These are phyloP conservation scores for Mucor piriformis DNA, from an alignment of 371 early-diverging fungal genomes.

Conservation along the genomic window DNA sequence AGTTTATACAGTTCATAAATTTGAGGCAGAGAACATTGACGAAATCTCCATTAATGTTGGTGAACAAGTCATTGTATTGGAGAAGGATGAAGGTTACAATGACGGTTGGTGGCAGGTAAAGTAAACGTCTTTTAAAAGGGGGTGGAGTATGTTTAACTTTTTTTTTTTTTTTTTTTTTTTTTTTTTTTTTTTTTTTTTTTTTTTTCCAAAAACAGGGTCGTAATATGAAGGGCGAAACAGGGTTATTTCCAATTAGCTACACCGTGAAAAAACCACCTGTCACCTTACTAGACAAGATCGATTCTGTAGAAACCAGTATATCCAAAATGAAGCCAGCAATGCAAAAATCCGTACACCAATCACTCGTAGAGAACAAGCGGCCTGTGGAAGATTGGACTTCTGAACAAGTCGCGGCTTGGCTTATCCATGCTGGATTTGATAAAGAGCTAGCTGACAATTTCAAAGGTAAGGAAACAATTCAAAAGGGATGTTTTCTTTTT, in stretches of 20 bases:
- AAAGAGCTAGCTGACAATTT: conserved; percentile 53
- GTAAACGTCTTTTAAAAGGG: not conserved
- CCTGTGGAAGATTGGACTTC: conserved; percentile 50
- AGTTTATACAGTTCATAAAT: conserved; percentile 65
- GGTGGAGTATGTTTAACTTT: too few species aligned
- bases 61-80: conserved; percentile 14
- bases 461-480: conserved; percentile 45
- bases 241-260: conserved; percentile 66
- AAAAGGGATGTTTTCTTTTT: not conserved
- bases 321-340: conserved; percentile 26
- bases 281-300: conserved; percentile 32
- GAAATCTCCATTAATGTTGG: conserved; percentile 73
- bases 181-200: not conserved
- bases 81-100: too few species aligned
- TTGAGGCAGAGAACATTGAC: conserved; percentile 71
- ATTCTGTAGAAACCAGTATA: conserved; percentile 33
- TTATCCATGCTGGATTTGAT: conserved; percentile 59
- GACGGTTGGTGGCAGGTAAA: conserved; percentile 67
- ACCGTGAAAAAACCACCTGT: conserved; percentile 54
- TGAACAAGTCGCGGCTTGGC: conserved; percentile 50
- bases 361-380: conserved; percentile 5
- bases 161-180: not conserved
- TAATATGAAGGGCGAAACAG: conserved; percentile 67
- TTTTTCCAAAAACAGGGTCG: conserved; percentile 67
- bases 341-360: conserved; percentile 12